phyloP scores from a whole-genome alignment of 2,329 filamentous ascomycete genomes.

The Hypoxylon rubiginosum region DNA sequence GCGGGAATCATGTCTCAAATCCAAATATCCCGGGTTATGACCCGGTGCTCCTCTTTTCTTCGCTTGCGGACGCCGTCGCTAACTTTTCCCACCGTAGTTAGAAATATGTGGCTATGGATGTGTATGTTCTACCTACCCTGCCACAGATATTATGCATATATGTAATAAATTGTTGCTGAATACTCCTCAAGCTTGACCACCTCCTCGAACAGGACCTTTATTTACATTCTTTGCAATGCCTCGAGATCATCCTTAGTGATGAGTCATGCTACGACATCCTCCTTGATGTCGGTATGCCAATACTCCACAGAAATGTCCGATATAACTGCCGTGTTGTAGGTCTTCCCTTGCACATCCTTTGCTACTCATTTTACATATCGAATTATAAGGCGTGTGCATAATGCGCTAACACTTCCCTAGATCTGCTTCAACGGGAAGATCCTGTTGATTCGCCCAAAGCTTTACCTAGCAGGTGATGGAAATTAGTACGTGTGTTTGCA shows the following conservation, averaged over 20 bases:
- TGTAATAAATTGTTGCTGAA: not conserved
- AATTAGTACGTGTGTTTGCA: constrained; percentile 57
- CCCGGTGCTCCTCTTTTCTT: not conserved
- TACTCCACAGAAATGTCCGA: constrained; percentile 71
- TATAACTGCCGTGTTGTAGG: constrained; percentile 73
- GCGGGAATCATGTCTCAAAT: not conserved
- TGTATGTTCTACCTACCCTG: constrained; percentile 6
- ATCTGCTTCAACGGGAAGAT: constrained; percentile 76
- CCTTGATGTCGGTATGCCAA: constrained; percentile 73
- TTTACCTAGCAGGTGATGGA: constrained; percentile 78
- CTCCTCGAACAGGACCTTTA: constrained; percentile 71
- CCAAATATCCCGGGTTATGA: not conserved
- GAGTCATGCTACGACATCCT: constrained; percentile 74
- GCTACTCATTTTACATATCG: too few relatives aligned
- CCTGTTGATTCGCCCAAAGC: constrained; percentile 78
- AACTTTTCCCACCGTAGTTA: constrained; percentile 49
- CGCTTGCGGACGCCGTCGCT: constrained; percentile 6
- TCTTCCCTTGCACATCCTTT: too few relatives aligned
- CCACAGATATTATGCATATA: not conserved
- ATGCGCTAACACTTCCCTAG: too few relatives aligned
- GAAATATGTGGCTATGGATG: constrained; percentile 73
- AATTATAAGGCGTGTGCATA: too few relatives aligned
- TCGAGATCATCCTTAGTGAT: constrained; percentile 71
- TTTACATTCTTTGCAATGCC: constrained; percentile 72
- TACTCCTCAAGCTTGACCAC: constrained; percentile 68